phyloP scores from a whole-genome alignment of 2,329 filamentous ascomycete genomes.

The Claviceps cyperi region DNA sequence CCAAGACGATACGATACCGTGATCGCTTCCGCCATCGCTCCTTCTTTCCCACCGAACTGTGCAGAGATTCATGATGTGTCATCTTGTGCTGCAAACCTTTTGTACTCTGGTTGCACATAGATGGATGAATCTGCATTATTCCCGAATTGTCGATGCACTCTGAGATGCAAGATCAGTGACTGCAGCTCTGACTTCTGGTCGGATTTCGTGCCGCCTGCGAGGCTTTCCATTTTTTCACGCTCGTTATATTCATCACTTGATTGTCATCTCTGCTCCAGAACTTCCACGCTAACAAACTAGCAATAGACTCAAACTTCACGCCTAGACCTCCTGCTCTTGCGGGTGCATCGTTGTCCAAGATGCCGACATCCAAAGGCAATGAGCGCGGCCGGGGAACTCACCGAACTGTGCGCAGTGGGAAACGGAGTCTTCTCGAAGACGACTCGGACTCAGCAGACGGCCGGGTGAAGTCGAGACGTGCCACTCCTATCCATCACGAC shows the following conservation, averaged over 20 bases:
- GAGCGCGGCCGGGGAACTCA: slow-evolving; percentile 4
- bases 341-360: not conserved
- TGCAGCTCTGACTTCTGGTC: not conserved
- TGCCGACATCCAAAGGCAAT: not conserved
- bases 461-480: slow-evolving; percentile 20
- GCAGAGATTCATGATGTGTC: not conserved
- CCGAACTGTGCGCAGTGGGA: slow-evolving; percentile 15
- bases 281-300: not conserved
- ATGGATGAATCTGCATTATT: not conserved
- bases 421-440: slow-evolving; percentile 14
- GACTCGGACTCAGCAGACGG: slow-evolving; percentile 6
- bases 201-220: not conserved
- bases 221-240: not conserved
- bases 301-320: not conserved
- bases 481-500: slow-evolving; percentile 11
- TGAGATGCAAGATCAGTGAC: not conserved
- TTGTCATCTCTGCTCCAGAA: not conserved
- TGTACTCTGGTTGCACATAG: not conserved
- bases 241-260: not conserved
- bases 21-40: not conserved
- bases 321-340: not conserved
- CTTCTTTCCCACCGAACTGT: not conserved
- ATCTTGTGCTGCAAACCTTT: not conserved
- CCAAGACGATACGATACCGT: not conserved
- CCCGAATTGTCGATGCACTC: not conserved